Conservation (phyloP, 2,329 filamentous ascomycete species). For the Penicillium sp. region DNA sequence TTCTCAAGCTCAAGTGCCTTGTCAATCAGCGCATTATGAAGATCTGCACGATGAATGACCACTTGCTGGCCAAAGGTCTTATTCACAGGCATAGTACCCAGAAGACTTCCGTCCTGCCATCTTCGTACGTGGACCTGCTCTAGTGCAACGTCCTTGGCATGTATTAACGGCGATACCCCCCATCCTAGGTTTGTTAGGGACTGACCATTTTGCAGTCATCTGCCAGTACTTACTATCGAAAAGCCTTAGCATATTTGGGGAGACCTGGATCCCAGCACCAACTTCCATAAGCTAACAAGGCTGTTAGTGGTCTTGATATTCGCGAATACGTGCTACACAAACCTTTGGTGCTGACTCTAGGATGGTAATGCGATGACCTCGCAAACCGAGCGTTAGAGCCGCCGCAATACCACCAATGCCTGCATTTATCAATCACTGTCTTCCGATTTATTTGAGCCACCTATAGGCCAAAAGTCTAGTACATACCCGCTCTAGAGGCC, state of each 20-base stretch:
- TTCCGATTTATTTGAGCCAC: not conserved
- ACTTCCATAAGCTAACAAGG: constrained; percentile 53
- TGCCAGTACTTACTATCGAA: constrained; percentile 59
- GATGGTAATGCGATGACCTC: constrained; percentile 39
- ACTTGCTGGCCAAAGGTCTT: constrained; percentile 41
- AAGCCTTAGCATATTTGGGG: constrained; percentile 78
- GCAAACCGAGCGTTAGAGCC: constrained; percentile 38
- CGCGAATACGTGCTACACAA: not conserved
- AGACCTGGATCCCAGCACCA: constrained; percentile 81
- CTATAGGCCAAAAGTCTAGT: not conserved
- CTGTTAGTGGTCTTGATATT: constrained; percentile 8
- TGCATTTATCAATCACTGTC: constrained; percentile 21
- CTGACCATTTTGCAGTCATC: not conserved
- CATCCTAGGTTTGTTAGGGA: constrained; percentile 33
- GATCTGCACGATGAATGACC: constrained; percentile 43
- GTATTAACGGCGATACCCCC: constrained; percentile 40
- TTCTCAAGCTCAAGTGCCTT: constrained; percentile 35
- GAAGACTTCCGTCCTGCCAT: constrained; percentile 40
- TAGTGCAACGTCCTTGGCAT: constrained; percentile 38
- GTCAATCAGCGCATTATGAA: constrained; percentile 40
- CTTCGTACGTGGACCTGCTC: constrained; percentile 43
- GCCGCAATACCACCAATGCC: constrained; percentile 44
- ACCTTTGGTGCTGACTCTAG: constrained; percentile 41
- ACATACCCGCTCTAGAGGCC: constrained; percentile 36
- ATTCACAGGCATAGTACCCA: constrained; percentile 41